phyloP scores from a whole-genome alignment of 169 alveolate species.

The Perkinsus olseni region DNA sequence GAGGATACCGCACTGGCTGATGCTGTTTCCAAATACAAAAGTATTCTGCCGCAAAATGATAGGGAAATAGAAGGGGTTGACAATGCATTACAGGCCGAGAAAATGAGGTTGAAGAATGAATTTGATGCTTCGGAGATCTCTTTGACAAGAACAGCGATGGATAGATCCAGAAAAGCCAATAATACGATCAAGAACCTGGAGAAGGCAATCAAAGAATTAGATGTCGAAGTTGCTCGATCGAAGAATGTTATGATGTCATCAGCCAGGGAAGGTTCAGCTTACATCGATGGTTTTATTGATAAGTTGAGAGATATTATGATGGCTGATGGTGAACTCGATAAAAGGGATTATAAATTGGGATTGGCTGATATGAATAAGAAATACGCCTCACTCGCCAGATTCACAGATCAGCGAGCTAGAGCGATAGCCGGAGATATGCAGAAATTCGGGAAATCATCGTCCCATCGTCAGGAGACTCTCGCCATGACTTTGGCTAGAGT shows the following conservation, averaged over 20 bases:
- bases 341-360: neutral
- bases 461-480: neutral
- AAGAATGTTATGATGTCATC: neutral
- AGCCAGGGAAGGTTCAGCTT: neutral
- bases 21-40: neutral
- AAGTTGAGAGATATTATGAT: neutral
- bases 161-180: neutral
- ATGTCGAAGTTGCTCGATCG: neutral
- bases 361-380: neutral
- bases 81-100: neutral
- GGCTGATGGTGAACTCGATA: neutral
- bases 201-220: neutral
- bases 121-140: neutral
- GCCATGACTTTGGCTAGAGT: neutral
- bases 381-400: neutral
- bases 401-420: neutral
- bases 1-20: neutral
- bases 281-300: neutral
- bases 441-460: neutral
- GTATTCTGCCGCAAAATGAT: neutral
- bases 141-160: neutral
- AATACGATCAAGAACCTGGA: neutral
- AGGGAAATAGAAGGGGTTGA: neutral
- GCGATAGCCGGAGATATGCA: neutral
- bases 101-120: neutral